Conservation (phyloP, 2,329 filamentous ascomycete genomes). For the Fusarium sp. region DNA sequence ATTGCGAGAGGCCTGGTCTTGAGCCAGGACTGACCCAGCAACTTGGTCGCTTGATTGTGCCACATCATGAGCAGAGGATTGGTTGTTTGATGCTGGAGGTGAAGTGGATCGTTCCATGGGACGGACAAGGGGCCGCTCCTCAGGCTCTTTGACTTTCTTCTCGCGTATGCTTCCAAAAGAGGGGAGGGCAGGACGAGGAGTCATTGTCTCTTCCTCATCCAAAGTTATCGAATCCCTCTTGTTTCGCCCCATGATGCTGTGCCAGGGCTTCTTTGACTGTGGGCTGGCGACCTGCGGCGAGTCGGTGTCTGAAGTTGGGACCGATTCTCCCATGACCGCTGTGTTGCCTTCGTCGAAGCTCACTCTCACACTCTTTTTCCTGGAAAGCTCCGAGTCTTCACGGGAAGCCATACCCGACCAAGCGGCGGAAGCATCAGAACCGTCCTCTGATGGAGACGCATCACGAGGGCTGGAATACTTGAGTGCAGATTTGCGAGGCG, state of each 20-base stretch:
- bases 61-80: conserved; percentile 40
- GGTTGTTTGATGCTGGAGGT: conserved; percentile 49
- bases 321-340: conserved; percentile 65
- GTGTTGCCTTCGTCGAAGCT: conserved; percentile 82
- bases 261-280: conserved; percentile 64
- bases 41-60: conserved; percentile 71
- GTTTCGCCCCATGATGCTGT: conserved; percentile 59
- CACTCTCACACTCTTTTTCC: conserved; percentile 77
- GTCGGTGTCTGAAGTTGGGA: conserved; percentile 53
- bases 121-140: conserved; percentile 70
- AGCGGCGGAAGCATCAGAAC: conserved; percentile 59
- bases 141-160: conserved; percentile 65
- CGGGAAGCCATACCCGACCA: conserved; percentile 43
- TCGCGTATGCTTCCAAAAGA: conserved; percentile 81
- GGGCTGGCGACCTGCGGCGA: conserved; percentile 54
- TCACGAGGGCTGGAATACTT: conserved; percentile 71
- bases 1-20: conserved; percentile 66
- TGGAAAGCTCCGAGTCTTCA: conserved; percentile 56
- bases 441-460: conserved; percentile 63
- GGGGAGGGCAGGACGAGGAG: conserved; percentile 78
- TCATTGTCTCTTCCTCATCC: conserved; percentile 78
- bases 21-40: conserved; percentile 66
- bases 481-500: conserved; percentile 81
- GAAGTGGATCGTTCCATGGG: conserved; percentile 58
- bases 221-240: conserved; percentile 61